phyloP scores from a whole-genome alignment of 2,329 filamentous ascomycete genomes.

The Dendryphion nanum region DNA sequence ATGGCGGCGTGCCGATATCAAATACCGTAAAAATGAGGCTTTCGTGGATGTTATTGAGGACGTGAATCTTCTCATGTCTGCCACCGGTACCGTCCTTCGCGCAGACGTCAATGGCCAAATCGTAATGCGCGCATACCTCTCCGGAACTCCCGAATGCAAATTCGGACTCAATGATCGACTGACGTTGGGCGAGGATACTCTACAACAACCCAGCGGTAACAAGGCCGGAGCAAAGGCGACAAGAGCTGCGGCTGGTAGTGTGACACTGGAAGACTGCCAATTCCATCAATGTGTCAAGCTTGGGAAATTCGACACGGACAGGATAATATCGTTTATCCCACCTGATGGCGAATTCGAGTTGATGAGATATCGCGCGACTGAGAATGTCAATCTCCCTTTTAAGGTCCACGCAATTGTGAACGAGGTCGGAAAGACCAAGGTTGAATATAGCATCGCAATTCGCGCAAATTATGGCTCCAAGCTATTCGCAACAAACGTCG shows the following conservation, averaged over 20 bases:
- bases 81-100: slow-evolving; percentile 87
- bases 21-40: slow-evolving; percentile 78
- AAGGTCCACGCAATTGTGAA: slow-evolving; percentile 99
- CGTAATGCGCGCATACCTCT: slow-evolving; percentile 96
- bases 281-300: slow-evolving; percentile 99
- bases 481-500: slow-evolving; percentile 94
- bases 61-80: slow-evolving; percentile 98
- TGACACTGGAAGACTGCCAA: slow-evolving; percentile 95
- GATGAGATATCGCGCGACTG: slow-evolving; percentile 96
- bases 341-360: slow-evolving; percentile 98
- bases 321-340: slow-evolving; percentile 95
- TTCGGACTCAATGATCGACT: slow-evolving; percentile 96
- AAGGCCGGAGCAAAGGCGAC: slow-evolving; percentile 82
- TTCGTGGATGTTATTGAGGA: slow-evolving; percentile 98
- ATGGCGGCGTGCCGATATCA: slow-evolving; percentile 95
- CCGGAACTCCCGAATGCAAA: slow-evolving; percentile 96
- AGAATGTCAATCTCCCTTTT: slow-evolving; percentile 98
- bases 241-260: slow-evolving; percentile 90
- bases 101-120: slow-evolving; percentile 98
- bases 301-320: slow-evolving; percentile 92
- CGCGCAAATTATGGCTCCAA: slow-evolving; percentile 96
- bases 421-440: slow-evolving; percentile 93
- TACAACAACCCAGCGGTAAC: slow-evolving; percentile 70
- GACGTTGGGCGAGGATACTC: slow-evolving; percentile 67
- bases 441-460: slow-evolving; percentile 97